Conservation (phyloP, 2,329 filamentous ascomycete genomes). For the Cladophialophora yegresii region DNA sequence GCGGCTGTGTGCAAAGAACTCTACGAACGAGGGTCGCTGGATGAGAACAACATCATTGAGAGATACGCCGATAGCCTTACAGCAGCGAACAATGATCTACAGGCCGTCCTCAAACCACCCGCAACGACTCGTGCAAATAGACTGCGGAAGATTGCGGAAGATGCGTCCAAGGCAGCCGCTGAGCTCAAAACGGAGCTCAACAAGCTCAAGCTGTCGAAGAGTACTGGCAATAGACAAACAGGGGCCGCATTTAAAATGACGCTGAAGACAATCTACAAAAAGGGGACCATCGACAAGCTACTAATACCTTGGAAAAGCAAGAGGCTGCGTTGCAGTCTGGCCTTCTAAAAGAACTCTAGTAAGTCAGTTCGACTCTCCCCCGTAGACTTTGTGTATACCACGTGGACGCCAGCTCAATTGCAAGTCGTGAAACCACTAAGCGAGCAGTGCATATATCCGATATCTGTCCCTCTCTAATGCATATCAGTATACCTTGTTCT, state of each 20-base stretch:
- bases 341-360: slow-evolving; percentile 21
- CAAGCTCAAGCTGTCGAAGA: slow-evolving; percentile 18
- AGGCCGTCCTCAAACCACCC: slow-evolving; percentile 2
- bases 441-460: neutral
- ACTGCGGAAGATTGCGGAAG: slow-evolving; percentile 7
- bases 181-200: slow-evolving; percentile 20
- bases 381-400: neutral
- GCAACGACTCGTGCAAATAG: slow-evolving; percentile 1
- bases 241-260: slow-evolving; percentile 10
- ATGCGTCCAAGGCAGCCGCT: slow-evolving; percentile 1
- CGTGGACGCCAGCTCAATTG: neutral
- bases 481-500: neutral
- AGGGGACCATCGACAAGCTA: slow-evolving; percentile 13
- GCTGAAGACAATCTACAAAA: slow-evolving; percentile 11
- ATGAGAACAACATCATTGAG: slow-evolving; percentile 21
- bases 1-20: slow-evolving; percentile 20
- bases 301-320: slow-evolving; percentile 13
- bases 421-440: neutral
- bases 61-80: slow-evolving; percentile 13
- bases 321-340: slow-evolving; percentile 11
- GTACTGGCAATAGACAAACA: neutral
- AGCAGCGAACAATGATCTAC: slow-evolving; percentile 18
- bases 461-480: neutral
- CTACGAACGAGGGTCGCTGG: slow-evolving; percentile 18
- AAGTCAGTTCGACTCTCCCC: neutral